Conservation (phyloP, 1,139 yeast species). For the Pichia sp. region DNA sequence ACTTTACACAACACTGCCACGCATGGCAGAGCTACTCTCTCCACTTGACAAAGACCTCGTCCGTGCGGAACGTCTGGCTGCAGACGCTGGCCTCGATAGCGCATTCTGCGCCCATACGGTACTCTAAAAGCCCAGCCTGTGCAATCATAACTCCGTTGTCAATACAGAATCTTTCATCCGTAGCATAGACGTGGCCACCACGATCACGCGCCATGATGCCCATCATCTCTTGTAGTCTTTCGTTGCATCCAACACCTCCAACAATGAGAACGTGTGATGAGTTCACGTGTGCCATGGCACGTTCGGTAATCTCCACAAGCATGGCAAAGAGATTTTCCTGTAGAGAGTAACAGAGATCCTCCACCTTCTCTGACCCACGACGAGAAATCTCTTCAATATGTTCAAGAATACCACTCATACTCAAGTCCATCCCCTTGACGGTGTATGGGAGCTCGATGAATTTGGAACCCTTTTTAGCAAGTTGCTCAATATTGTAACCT, state of each 20-base stretch:
- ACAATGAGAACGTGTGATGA: conserved; percentile 86
- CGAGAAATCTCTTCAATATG: conserved; percentile 70
- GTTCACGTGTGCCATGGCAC: conserved; percentile 98
- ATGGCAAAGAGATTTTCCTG: conserved; percentile 92
- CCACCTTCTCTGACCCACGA: conserved; percentile 27
- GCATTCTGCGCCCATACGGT: conserved; percentile 70
- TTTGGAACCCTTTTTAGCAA: conserved; percentile 70
- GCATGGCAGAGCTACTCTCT: conserved; percentile 9
- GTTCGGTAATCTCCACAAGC: conserved; percentile 95
- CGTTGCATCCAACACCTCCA: conserved; percentile 97
- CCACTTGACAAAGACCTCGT: conserved; percentile 89
- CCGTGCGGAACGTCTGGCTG: conserved; percentile 90
- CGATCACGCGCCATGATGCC: conserved; percentile 84
- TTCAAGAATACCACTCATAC: conserved; percentile 93
- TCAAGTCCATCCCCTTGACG: conserved; percentile 96
- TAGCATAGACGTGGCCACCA: conserved; percentile 81
- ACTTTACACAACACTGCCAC: too few relatives aligned
- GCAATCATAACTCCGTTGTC: conserved; percentile 99
- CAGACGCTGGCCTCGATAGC: conserved; percentile 70
- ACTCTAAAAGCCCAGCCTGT: conserved; percentile 88
- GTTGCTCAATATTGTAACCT: conserved; percentile 92
- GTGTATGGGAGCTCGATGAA: conserved; percentile 85
- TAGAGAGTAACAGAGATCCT: conserved; percentile 85
- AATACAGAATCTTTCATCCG: conserved; percentile 94
- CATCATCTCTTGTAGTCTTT: conserved; percentile 94